Percentiles rank a stretch among this genome's conserved stretches.
Evolutionary conservation across 164 flowering plant genomes (phyloP).

Genomic region (Buxus sempervirens): DNA sequence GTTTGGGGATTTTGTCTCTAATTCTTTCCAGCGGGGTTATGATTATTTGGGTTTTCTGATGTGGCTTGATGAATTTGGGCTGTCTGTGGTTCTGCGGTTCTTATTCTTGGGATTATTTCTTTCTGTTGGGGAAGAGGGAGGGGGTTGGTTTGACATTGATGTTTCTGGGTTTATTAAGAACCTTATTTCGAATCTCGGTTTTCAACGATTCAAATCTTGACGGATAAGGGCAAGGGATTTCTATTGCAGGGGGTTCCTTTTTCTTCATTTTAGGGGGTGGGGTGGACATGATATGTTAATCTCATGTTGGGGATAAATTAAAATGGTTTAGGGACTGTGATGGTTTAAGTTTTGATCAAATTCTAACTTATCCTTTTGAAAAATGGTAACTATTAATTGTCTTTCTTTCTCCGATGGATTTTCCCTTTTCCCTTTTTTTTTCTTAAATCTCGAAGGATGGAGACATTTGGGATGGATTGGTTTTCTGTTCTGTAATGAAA

Average conservation of each 20-base stretch:
- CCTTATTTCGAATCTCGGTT: neutral
- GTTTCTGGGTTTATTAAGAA: neutral
- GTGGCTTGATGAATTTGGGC: too few relatives aligned
- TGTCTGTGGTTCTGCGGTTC: too few relatives aligned
- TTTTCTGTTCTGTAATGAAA: neutral
- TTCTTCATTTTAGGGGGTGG: too few relatives aligned
- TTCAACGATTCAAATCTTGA: too few relatives aligned
- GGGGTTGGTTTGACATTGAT: neutral
- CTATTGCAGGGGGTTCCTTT: neutral
- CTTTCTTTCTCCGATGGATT: neutral
- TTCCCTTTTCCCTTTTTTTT: neutral
- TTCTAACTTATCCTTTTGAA: too few relatives aligned
- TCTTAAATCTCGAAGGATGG: neutral
- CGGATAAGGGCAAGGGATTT: neutral
- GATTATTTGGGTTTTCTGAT: too few relatives aligned
- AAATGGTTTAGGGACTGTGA: neutral
- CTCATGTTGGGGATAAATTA: neutral
- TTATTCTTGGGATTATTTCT: too few relatives aligned
- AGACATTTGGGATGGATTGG: neutral
- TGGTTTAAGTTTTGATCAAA: neutral
- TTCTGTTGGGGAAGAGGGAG: too few relatives aligned
- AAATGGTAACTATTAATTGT: too few relatives aligned
- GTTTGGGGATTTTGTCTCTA: too few relatives aligned
- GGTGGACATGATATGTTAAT: neutral
- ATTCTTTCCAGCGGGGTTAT: too few relatives aligned